A percentile compares a stretch with the other conserved stretches of the same genome.
These are phyloP conservation scores for Annona cherimola DNA, from an alignment of 164 flowering plant genomes.

Conservation along the genomic window DNA sequence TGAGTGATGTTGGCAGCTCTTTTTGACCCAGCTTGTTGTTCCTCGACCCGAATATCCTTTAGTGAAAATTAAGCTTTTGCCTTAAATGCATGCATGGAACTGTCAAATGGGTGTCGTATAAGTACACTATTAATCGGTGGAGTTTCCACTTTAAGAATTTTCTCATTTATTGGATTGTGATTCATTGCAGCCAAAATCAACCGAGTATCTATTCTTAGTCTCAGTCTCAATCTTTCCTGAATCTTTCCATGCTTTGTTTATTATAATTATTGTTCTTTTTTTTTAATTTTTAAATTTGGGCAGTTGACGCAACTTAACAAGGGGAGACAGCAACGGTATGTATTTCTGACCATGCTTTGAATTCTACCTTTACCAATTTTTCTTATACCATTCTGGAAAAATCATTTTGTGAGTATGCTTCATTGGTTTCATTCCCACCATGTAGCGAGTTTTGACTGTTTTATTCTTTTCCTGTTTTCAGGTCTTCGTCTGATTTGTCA, in stretches of 20 bases:
- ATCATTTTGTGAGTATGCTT: neutral
- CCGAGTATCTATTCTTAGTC: too few species aligned
- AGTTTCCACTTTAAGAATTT: neutral
- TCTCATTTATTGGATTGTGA: neutral
- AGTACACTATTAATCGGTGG: neutral
- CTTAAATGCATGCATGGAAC: neutral
- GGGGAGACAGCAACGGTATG: constrained; percentile 42
- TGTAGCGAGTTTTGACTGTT: neutral
- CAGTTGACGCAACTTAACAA: constrained; percentile 38
- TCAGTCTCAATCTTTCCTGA: too few species aligned
- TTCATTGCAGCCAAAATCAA: neutral
- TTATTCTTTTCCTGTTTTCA: constrained; percentile 4
- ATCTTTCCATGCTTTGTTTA: too few species aligned
- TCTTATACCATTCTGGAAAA: neutral
- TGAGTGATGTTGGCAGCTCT: neutral
- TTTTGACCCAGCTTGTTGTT: neutral
- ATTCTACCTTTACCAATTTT: neutral
- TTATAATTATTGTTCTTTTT: neutral
- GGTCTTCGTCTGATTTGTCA: constrained; percentile 26
- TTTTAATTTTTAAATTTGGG: neutral
- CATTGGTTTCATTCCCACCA: neutral
- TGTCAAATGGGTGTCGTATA: neutral
- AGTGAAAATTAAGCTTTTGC: neutral
- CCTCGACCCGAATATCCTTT: neutral
- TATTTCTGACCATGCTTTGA: neutral